Base-by-base conservation (phyloP, 495 filamentous ascomycete genomes). In the Lasiosphaeris hirsuta region DNA sequence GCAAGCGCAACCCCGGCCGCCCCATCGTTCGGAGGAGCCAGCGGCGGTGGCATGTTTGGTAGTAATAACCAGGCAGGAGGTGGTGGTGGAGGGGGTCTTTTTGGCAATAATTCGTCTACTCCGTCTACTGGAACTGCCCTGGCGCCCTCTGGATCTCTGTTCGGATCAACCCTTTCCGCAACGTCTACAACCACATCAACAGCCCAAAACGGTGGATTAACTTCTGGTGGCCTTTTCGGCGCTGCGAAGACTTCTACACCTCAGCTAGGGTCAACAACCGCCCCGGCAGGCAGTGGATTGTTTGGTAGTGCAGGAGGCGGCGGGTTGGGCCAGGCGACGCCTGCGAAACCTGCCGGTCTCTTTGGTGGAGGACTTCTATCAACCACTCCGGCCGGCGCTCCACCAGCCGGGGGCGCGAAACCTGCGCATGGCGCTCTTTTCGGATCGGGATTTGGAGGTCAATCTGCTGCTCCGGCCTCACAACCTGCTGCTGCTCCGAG, bases 41-140 rank as follows among this genome's bases (percentile, higher is more conserved):
- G 23, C 23, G 23, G 23, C 23, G 46, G 52, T 6, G 40, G 40
- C 11, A 41, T 65, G 3, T 81, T 82, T 62, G 72, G 70, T 37
- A 73, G 60, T 54, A 70, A 69, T 39, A 65, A 45, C 3, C 17
- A 17, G 2, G 49, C 35, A 14, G 36, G 35, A n/a, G 35, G 35
- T 11, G 36, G 36, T 17, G 14, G 8, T 3, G 6, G 15, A 4
- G 42, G 43, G 6, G 43, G 18, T 7, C 7, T 45, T 45, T 45
- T 45, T 10, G 18, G 43, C 4, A 45, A 45, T 23, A 23, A 14
- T 30, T 30, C 23, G 23, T 30, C 23, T 30, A 30, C 23, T 30
- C 23, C 23, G 23, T 30, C 23, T 46, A 23, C 9, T 14, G 43
- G 43, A 46, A 46, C 13, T 11, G 6, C 15, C 11, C 17, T 15